phyloP scores from a whole-genome alignment of 2,329 filamentous ascomycete genomes.

The Colletotrichum melonis region DNA sequence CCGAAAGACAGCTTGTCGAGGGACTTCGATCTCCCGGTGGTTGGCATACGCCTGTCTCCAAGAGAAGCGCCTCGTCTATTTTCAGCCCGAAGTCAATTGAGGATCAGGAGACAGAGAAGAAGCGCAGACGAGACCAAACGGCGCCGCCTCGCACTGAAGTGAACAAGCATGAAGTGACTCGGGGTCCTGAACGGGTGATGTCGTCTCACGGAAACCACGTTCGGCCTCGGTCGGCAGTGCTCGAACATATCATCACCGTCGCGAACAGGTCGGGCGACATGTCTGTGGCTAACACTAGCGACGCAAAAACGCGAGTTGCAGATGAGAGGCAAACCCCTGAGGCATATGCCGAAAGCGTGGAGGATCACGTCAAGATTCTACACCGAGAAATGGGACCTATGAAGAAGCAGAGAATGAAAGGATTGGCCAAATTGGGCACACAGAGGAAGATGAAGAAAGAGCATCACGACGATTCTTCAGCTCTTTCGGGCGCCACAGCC shows the following conservation, averaged over 20 bases:
- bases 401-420: background rate
- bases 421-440: background rate
- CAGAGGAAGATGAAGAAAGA: background rate
- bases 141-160: background rate
- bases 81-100: background rate
- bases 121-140: background rate
- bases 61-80: background rate
- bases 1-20: conserved; percentile 2
- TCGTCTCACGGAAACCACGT: background rate
- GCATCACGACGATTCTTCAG: background rate
- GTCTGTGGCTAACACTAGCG: background rate
- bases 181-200: no score
- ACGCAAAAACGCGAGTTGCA: background rate
- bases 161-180: background rate
- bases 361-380: conserved; percentile 2
- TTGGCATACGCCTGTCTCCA: background rate
- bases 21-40: background rate
- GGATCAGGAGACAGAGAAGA: background rate
- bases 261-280: background rate
- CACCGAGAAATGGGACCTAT: background rate
- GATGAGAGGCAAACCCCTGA: background rate
- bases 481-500: background rate
- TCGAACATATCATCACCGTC: background rate
- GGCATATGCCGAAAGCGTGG: background rate
- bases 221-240: background rate